These are phyloP conservation scores for Retiboletus flavoniger DNA, from an alignment of 1,284 basidiomycete species.

Conservation along the genomic window DNA sequence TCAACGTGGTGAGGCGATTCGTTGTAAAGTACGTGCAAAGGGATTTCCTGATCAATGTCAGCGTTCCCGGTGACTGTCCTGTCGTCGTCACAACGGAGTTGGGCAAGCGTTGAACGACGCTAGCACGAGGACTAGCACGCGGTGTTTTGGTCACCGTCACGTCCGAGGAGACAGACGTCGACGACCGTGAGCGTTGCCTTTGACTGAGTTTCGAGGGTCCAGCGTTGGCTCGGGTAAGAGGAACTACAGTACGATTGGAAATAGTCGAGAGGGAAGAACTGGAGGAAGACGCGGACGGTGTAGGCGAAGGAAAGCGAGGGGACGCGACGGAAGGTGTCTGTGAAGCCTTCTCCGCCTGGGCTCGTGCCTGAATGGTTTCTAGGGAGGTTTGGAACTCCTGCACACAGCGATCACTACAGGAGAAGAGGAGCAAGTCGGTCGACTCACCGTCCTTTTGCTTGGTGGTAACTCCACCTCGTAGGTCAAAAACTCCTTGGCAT, in stretches of 20 bases:
- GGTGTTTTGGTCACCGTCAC: slow-evolving; percentile 28
- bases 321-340: slow-evolving; percentile 12
- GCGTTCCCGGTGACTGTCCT: slow-evolving; percentile 42
- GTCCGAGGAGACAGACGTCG: slow-evolving; percentile 23
- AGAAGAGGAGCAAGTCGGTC: not conserved
- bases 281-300: slow-evolving; percentile 47
- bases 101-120: slow-evolving; percentile 29
- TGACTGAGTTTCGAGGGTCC: slow-evolving; percentile 24
- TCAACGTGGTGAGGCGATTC: slow-evolving; percentile 46
- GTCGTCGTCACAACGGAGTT: slow-evolving; percentile 19
- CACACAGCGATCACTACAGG: slow-evolving; percentile 4
- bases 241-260: slow-evolving; percentile 56
- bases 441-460: slow-evolving; percentile 53
- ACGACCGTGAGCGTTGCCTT: slow-evolving; percentile 26
- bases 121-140: slow-evolving; percentile 17
- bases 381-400: slow-evolving; percentile 47
- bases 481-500: slow-evolving; percentile 68
- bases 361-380: slow-evolving; percentile 27
- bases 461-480: slow-evolving; percentile 65
- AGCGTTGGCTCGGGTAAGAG: slow-evolving; percentile 27
- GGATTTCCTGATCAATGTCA: slow-evolving; percentile 46
- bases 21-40: slow-evolving; percentile 48
- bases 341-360: slow-evolving; percentile 4
- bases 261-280: slow-evolving; percentile 53
- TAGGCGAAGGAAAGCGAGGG: slow-evolving; percentile 33